Base-by-base conservation (phyloP, 1,284 basidiomycete genomes). In the Psilocybe mexicana region DNA sequence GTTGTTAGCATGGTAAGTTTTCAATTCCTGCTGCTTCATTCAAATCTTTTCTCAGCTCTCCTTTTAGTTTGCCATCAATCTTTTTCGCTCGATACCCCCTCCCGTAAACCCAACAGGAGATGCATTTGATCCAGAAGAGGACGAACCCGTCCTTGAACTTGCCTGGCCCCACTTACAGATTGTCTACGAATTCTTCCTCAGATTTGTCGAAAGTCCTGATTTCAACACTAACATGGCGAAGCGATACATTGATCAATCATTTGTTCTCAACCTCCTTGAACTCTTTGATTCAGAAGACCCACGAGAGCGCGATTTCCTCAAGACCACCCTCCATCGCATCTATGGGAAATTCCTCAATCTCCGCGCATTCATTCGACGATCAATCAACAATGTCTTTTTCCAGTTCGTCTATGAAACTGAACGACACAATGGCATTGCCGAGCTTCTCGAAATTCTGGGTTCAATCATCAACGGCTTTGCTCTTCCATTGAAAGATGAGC, bases 391-490 rank as follows among this genome's bases (percentile, higher is more conserved):
- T 68, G 96, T 99, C 70, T 99, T 99, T 75, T 99, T 97, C 84
- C 90, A 96, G 72, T 99, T 99, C 79, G 85, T 99, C 66, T 99
- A 99, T 76, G 96, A 99, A 74, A 96, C 96, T 0, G 97, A 99
- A 73, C 86, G 97, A 49, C 96, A 99, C 81, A 99, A 99, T 72
- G 97, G 97, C 47, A 98, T 99, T 65, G 97, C 97, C 43, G 97
- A 99, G 75, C 83, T 99, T 45, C 82, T 99, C 61, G 97, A 99
- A 75, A 99, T 99, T 61, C 83, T 99, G 43, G 97, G 97, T 1
- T 98, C 96, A 26, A 99, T 99, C 77, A 99, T 99, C 85, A 99
- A 99, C 70, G 97, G 97, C 30, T 99, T 99, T 69, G 97, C 96
- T 1, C 77, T 99, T 3, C 97, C 97, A 25, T 85, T 99, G 70